Evolutionary conservation across 352 stramenopile species (phyloP).

Genomic region (Lagenidium sp.): DNA sequence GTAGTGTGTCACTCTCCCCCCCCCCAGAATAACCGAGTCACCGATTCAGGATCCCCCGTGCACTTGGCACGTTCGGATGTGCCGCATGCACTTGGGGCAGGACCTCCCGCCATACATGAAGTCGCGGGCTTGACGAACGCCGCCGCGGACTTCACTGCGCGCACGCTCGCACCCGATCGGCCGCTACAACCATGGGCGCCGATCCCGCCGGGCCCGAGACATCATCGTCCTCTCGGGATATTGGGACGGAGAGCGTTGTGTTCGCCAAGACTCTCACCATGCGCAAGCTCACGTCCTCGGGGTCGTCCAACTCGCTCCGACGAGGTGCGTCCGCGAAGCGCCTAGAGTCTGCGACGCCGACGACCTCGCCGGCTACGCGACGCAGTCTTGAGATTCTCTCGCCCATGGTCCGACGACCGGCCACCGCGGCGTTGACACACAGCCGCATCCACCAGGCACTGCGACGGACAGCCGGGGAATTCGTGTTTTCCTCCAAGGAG

Average conservation of each 20-base stretch:
- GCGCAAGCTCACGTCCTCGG: background rate
- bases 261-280: background rate
- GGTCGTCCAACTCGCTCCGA: background rate
- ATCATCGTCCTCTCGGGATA: background rate
- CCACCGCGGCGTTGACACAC: conserved; percentile 35
- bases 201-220: too few species aligned
- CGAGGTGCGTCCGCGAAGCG: background rate
- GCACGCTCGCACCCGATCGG: too few species aligned
- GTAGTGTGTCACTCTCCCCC: too few species aligned
- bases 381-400: background rate
- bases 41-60: too few species aligned
- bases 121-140: too few species aligned
- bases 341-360: background rate
- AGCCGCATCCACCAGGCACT: conserved; percentile 56
- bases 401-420: conserved; percentile 12
- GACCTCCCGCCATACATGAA: too few species aligned
- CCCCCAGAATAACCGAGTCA: too few species aligned
- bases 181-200: too few species aligned
- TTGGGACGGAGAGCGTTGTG: background rate
- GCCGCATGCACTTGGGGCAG: too few species aligned
- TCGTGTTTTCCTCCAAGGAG: conserved; percentile 41
- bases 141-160: too few species aligned
- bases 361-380: conserved; percentile 3
- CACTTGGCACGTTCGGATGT: too few species aligned
- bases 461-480: conserved; percentile 38